A percentile compares a stretch with the other conserved stretches of the same genome.
Evolutionary conservation across 345 rosid species (phyloP).

Genomic region (Durio zibethinus): DNA sequence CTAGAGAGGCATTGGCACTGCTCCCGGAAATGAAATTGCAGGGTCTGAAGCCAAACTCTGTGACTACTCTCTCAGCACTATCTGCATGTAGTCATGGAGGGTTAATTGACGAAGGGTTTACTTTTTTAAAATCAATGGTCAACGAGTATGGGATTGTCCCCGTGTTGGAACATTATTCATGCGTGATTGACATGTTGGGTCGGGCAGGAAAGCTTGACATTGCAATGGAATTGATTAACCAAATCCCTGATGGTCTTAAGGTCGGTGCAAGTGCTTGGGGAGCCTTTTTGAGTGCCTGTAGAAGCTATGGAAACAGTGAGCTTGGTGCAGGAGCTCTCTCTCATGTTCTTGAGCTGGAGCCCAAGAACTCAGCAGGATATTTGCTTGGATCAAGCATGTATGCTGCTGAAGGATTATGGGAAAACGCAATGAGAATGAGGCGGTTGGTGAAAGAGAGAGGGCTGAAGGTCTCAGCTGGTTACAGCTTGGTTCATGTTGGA

Average conservation of each 20-base stretch:
- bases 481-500: slow-evolving; percentile 52
- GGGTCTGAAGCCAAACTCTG: slow-evolving; percentile 47
- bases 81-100: slow-evolving; percentile 81
- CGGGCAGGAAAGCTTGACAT: slow-evolving; percentile 57
- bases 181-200: slow-evolving; percentile 64
- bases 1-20: slow-evolving; percentile 48
- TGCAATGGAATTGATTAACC: slow-evolving; percentile 46
- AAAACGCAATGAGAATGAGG: slow-evolving; percentile 44
- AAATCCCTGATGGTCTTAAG: slow-evolving; percentile 39
- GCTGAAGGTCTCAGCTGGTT: slow-evolving; percentile 43
- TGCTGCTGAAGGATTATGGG: slow-evolving; percentile 55
- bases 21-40: slow-evolving; percentile 47
- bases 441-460: slow-evolving; percentile 50
- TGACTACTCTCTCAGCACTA: slow-evolving; percentile 57
- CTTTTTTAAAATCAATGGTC: slow-evolving; percentile 55
- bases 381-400: slow-evolving; percentile 54
- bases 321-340: slow-evolving; percentile 34
- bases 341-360: slow-evolving; percentile 55
- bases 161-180: slow-evolving; percentile 56
- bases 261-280: slow-evolving; percentile 63
- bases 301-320: slow-evolving; percentile 36
- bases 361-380: slow-evolving; percentile 52
- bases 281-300: slow-evolving; percentile 57
- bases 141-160: slow-evolving; percentile 34
- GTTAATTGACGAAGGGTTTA: slow-evolving; percentile 53